Base-by-base conservation (phyloP, 768 basidiomycete genomes). In the Gyrodon lividus region DNA sequence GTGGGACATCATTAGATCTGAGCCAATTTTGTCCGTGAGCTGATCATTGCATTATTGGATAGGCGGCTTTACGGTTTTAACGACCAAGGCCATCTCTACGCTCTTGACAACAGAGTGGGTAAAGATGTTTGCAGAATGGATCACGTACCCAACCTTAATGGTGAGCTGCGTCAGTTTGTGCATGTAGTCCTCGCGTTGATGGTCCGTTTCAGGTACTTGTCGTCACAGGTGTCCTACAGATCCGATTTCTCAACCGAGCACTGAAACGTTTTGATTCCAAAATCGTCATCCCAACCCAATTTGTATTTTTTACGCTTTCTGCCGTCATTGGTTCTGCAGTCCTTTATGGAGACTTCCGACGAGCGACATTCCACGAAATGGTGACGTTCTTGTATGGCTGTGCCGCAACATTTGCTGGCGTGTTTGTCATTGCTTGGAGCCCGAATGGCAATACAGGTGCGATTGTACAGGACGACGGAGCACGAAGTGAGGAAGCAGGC, bases 11-110 rank as follows among this genome's bases (percentile, higher is more conserved):
- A 5, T 51, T 26, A 30, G 34, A 17, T 34, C 20, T 31, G 35
- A 22, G 23, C 37, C 6, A 19, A 50, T 48, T 42, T 35, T 7
- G 28, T 38, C 44, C 23, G 22, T 51, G 7, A 16, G 40, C 40
- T 48, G 30, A 52, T 39, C 5, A 35, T 41, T 24, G 17, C 14
- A 31, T 56, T 12, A 33, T 55, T 40, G 31, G 45, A 20, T 45
- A 90, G 90, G 91, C n/a, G 92, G 90, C 3, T 98, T 93, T 68
- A 96, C 95, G 4, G 96, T 98, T 0, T 75, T 99, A 2, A 83
- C 90, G 1, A 98, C 96, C 8, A 98, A 99, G 64, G 96, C 90
- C 0, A 68, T 96, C 38, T 94, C 93, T 13, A 91, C 87, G 0
- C 74, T 99, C 19, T 71, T 98, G 42, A 91, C 91, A 24, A 74